Percentiles rank a stretch among this genome's conserved stretches.
phyloP scores from a whole-genome alignment of 768 basidiomycete genomes.

The Saitozyma sp. region DNA sequence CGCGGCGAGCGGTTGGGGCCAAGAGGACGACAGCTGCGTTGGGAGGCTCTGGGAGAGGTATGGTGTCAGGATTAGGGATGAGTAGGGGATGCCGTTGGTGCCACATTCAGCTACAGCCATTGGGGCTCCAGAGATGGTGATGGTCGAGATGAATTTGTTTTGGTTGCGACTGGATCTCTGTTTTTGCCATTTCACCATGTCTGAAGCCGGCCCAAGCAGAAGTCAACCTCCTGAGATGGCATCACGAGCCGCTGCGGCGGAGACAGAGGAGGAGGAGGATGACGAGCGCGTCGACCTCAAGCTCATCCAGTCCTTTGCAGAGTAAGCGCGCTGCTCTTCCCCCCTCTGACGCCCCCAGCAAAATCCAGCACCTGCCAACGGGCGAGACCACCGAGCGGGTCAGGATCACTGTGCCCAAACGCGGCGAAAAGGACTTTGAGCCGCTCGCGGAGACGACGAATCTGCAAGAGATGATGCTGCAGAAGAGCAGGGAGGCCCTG shows the following conservation, averaged over 20 bases:
- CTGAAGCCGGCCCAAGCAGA: too few species aligned
- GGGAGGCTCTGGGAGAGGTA: conserved; percentile 33
- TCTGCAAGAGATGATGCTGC: conserved; percentile 73
- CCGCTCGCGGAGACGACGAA: conserved; percentile 60
- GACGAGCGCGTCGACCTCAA: conserved; percentile 40
- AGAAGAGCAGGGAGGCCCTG: conserved; percentile 79
- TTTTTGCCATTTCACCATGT: too few species aligned
- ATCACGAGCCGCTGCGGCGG: too few species aligned
- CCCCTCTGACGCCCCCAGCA: conserved; percentile 21
- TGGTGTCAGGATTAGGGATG: conserved; percentile 5
- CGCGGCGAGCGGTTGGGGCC: conserved; percentile 27
- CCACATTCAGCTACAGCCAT: too few species aligned
- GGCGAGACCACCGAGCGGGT: conserved; percentile 9
- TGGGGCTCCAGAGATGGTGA: too few species aligned
- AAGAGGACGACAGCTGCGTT: conserved; percentile 37
- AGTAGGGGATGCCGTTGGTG: too few species aligned
- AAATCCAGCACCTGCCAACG: conserved; percentile 38
- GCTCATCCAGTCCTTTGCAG: conserved; percentile 44
- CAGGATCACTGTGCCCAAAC: conserved; percentile 73
- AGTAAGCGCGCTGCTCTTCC: conserved; percentile 19
- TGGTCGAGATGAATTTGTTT: too few species aligned
- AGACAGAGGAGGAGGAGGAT: conserved; percentile 41
- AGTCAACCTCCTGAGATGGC: too few species aligned
- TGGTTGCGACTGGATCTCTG: too few species aligned
- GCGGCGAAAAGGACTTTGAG: conserved; percentile 98